Base-by-base conservation (phyloP, 495 filamentous ascomycete species). In the Neurospora discreta region DNA sequence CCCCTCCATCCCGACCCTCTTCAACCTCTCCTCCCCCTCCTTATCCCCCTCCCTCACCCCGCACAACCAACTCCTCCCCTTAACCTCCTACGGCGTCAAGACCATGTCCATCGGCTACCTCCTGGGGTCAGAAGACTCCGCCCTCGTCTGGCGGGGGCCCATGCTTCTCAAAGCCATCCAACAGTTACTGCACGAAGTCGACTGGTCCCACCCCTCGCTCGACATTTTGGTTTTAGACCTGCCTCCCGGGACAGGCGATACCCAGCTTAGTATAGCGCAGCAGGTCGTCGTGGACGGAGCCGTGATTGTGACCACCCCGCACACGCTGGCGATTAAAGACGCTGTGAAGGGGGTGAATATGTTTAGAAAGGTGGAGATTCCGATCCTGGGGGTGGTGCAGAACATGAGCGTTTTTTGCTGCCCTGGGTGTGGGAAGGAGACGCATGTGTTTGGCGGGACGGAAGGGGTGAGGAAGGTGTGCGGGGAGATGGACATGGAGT, bases 81-180 rank as follows among this genome's bases (percentile, higher is more conserved):
- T 98, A 33, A 91, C 90, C n/a, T 97, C 95, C 78, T 98, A 98
- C 82, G 96, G 95, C 70, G 87, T 99, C 72, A 95, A 96, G 80
- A 94, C 92, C 46, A 98, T 98, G 95, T 97, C 93, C 3, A 97
- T 99, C 91, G 96, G 96, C 67, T 98, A 97, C 76, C 87, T 98
- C 13, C 88, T 96, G 16, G 87, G 88, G 72, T 90, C 92, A 76
- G 86, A 89, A 42, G 88, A 88, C 6, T 72, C 77, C 1, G 91
- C 95, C 5, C 90, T 99, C n/a, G 92, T 93, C 43, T 99, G 96
- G 95, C 89, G 95, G 41, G 95, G 95, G 1, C 86, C 97, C 23
- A 98, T 99, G 94, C 92, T 98, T 20, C 94, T 95, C 84, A 99
- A 99, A 81, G 95, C 96, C 0, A 83, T 99, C 76, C 94, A 97